phyloP scores from a whole-genome alignment of 2,329 filamentous ascomycete species.

The Colletotrichum gloeosporioides region DNA sequence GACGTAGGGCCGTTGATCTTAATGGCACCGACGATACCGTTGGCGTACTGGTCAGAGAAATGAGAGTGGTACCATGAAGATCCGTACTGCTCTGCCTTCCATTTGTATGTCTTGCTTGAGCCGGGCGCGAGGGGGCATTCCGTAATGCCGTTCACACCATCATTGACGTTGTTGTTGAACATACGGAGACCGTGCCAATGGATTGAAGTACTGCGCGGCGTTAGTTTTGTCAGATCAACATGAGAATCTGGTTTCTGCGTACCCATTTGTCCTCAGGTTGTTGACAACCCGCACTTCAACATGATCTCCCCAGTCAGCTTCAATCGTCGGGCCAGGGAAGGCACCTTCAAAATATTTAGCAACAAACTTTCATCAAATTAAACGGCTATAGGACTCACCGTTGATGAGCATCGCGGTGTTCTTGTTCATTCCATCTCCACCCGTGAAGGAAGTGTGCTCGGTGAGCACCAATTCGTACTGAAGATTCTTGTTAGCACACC shows the following conservation, averaged over 20 bases:
- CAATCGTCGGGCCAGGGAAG: constrained; percentile 49
- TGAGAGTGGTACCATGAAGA: constrained; percentile 53
- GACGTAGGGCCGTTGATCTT: constrained; percentile 52
- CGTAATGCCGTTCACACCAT: constrained; percentile 50
- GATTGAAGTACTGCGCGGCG: constrained; percentile 39
- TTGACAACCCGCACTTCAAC: constrained; percentile 70
- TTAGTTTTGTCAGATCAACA: neutral
- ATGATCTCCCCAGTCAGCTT: constrained; percentile 56
- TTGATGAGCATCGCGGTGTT: constrained; percentile 27
- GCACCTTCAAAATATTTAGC: neutral
- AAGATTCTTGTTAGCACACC: neutral
- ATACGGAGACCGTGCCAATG: constrained; percentile 58
- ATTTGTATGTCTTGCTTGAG: constrained; percentile 37
- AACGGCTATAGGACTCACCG: neutral
- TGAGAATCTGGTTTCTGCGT: neutral
- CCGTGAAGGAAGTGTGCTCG: constrained; percentile 17
- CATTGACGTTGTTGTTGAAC: constrained; percentile 47
- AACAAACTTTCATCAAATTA: accelerated
- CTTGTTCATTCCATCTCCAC: constrained; percentile 25
- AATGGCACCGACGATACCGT: constrained; percentile 58
- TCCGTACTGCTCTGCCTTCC: constrained; percentile 43
- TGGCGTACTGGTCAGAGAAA: constrained; percentile 54
- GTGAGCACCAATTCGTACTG: constrained; percentile 24
- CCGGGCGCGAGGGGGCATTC: constrained; percentile 46
- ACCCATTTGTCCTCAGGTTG: constrained; percentile 55